Evolutionary conservation across 345 rosid genomes (phyloP), one percentile per base, ranked within the genome.

Genomic region (Orychophragmus violaceus): DNA sequence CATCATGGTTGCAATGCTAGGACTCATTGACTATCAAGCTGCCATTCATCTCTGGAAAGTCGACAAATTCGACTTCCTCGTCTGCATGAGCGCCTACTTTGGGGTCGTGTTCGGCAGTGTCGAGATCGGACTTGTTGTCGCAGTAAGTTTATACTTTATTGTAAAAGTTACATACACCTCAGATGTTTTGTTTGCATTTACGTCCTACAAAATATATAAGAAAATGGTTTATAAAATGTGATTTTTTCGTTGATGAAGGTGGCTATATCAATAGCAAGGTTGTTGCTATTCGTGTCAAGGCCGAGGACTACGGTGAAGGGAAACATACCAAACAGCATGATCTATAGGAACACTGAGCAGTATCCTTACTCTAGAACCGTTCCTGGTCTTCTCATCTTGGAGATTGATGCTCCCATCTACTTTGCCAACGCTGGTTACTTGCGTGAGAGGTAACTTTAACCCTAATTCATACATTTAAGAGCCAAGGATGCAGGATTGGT

Each of bases 31-130:
- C 77, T 87, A 87, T 25, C 78, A 85, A 71, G 91, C 93, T 2
- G 96, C 89, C 17, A 72, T 88, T 59, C 96, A 86, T 72, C 90
- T 94, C 3, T 94, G 86, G 86, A 72, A 83, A 53, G 78, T 94
- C 11, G 99, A 94, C 77, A 94, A 90, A 72, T 85, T 85, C 49
- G 99, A 94, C 72, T 94, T 91, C 56, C 7, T 83, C 1, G 87
- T 91, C 19, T 91, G 99, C 76, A 79, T 89, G 28, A 76, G 85
- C 18, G 88, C 99, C 1, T 94, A 82, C 56, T n/a, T 76, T 1
- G 99, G 99, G 0, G 99, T 94, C 1, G 85, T 94, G 24, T 89
- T 94, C 16, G 86, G 81, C 55, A 94, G 93, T 16, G 87, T 94
- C 0, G 97, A 91, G 81, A 77, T 81, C 1, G 99, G 99, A 58